phyloP scores from a whole-genome alignment of 768 basidiomycete genomes.

The Naematelia encephala region DNA sequence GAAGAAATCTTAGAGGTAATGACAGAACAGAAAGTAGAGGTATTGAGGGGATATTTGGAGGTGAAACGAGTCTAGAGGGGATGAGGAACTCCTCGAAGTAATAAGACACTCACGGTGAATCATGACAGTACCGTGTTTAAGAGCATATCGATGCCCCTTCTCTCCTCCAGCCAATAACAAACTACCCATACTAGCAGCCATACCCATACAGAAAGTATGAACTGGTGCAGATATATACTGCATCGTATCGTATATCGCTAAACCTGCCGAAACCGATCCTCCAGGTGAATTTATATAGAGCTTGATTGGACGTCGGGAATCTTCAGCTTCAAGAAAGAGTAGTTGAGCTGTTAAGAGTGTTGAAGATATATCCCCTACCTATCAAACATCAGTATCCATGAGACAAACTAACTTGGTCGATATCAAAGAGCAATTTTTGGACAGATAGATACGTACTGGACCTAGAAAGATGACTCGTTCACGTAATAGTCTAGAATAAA shows the following conservation, averaged over 20 bases:
- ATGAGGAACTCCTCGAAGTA: too few relatives aligned
- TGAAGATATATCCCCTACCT: conserved; percentile 89
- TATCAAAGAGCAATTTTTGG: background rate
- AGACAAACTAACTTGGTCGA: background rate
- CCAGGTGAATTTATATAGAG: conserved; percentile 97
- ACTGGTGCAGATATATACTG: conserved; percentile 92
- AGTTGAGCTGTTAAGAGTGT: conserved; percentile 86
- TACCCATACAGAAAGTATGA: conserved; percentile 92
- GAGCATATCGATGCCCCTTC: conserved; percentile 82
- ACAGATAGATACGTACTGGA: conserved; percentile 59
- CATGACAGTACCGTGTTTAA: conserved; percentile 95
- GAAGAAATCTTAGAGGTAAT: background rate
- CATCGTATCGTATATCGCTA: conserved; percentile 97
- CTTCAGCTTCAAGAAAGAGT: conserved; percentile 93
- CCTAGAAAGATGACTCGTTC: conserved; percentile 96
- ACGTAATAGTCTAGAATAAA: conserved; percentile 85
- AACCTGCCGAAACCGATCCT: conserved; percentile 89
- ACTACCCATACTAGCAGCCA: conserved; percentile 95
- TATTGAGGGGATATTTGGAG: too few relatives aligned
- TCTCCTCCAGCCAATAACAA: conserved; percentile 86
- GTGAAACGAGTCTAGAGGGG: too few relatives aligned
- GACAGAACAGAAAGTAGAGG: too few relatives aligned
- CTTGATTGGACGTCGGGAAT: conserved; percentile 88
- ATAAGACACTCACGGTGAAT: conserved; percentile 93
- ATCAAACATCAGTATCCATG: background rate